Conservation (phyloP, 2,329 filamentous ascomycete genomes). For the Tricladium varicosporioides region DNA sequence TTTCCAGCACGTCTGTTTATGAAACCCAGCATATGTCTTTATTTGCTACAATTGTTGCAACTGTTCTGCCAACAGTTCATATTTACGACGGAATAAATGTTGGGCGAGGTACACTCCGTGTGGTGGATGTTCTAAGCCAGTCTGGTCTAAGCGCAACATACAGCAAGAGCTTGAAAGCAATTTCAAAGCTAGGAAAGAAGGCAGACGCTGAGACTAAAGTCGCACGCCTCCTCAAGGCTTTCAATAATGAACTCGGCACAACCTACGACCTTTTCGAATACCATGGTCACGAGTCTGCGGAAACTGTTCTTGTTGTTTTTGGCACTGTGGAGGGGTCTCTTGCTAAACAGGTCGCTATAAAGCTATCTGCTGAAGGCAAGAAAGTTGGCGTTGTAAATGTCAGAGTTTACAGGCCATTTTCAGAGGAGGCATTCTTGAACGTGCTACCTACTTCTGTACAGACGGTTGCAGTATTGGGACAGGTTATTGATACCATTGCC, state of each 20-base stretch:
- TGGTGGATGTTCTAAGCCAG: constrained; percentile 79
- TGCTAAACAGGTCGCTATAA: constrained; percentile 74
- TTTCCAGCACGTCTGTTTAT: constrained; percentile 81
- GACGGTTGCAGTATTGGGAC: constrained; percentile 82
- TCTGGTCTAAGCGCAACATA: constrained; percentile 67
- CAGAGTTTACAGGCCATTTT: constrained; percentile 89
- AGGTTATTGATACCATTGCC: constrained; percentile 72
- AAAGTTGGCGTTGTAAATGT: constrained; percentile 89
- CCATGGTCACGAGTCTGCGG: constrained; percentile 74
- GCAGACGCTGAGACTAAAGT: constrained; percentile 71
- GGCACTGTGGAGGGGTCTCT: constrained; percentile 89
- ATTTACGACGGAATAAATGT: constrained; percentile 85
- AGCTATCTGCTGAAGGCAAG: constrained; percentile 68
- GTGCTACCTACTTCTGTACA: constrained; percentile 72
- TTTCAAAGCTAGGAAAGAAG: constrained; percentile 64
- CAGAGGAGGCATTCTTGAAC: constrained; percentile 89
- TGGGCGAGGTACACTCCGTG: constrained; percentile 75
- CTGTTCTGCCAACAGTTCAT: constrained; percentile 78
- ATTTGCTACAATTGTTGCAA: constrained; percentile 79
- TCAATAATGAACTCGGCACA: constrained; percentile 91
- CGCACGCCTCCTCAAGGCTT: constrained; percentile 66
- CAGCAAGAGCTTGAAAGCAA: constrained; percentile 60
- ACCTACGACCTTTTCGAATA: constrained; percentile 95
- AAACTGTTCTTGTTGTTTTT: constrained; percentile 86
- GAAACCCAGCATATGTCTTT: constrained; percentile 95